phyloP scores from a whole-genome alignment of 1,284 basidiomycete species.

The Hemileia vastatrix region DNA sequence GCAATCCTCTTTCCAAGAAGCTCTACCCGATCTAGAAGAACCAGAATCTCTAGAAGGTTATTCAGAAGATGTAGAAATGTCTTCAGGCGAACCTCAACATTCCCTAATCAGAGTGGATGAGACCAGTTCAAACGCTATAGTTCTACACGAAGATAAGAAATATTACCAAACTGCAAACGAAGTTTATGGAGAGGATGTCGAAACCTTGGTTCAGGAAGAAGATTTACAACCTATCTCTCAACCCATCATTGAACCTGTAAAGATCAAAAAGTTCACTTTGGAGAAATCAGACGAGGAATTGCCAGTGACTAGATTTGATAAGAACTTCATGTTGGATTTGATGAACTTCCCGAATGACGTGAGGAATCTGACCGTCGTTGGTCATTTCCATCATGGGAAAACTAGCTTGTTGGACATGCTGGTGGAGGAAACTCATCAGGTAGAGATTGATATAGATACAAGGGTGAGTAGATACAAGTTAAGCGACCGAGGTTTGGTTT shows the following conservation, averaged over 20 bases:
- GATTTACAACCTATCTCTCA: conserved; percentile 40
- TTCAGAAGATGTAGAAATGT: conserved; percentile 26
- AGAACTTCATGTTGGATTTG: conserved; percentile 35
- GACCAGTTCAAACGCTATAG: conserved; percentile 34
- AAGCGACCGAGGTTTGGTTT: too few relatives aligned
- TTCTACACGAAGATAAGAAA: conserved; percentile 95
- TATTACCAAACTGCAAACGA: conserved; percentile 97
- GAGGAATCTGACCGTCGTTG: conserved; percentile 38
- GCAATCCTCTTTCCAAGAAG: neutral
- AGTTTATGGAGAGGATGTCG: conserved; percentile 42
- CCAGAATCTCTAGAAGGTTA: conserved; percentile 29
- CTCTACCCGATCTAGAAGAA: conserved; percentile 24
- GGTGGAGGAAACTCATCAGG: too few relatives aligned
- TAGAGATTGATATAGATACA: too few relatives aligned
- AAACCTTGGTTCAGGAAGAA: conserved; percentile 44
- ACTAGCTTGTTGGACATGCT: conserved; percentile 66
- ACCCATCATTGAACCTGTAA: conserved; percentile 42
- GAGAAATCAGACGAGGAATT: conserved; percentile 24
- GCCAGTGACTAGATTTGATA: conserved; percentile 39
- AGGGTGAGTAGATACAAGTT: too few relatives aligned
- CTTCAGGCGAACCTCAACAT: conserved; percentile 14
- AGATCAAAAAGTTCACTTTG: conserved; percentile 27
- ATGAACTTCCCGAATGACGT: conserved; percentile 42
- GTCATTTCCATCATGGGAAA: conserved; percentile 36
- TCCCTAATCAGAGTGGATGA: conserved; percentile 40